Evolutionary conservation across 805 yeast genomes (phyloP), one percentile per base, ranked within the genome.

Genomic region (Metschnikowia corniflorae): DNA sequence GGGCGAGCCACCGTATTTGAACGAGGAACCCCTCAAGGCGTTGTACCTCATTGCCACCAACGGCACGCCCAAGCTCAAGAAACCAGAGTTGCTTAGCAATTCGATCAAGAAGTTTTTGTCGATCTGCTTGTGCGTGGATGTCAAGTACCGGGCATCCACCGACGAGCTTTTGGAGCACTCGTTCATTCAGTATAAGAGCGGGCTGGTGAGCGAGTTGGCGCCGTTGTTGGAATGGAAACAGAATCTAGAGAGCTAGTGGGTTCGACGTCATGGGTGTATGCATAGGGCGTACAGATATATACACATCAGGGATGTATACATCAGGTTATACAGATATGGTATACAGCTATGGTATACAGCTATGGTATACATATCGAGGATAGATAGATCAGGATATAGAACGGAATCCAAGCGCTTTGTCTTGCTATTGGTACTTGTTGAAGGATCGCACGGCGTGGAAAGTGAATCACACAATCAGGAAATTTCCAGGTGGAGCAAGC

Each of bases 71-170:
- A 78, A 80, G 53, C 67, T 83, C 47, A 81, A 80, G 56, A 65
- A 65, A 32, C 88, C 91, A 2, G 87, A 80, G 37, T 51, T 69
- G 25, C 67, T 93, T 42, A 79, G 91, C 7, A 71, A 80, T 40
- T 78, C 81, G 22, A 82, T 94, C 41, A 87, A 86, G 68, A 79
- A 84, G 55, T 93, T 93, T 57, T 71, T 93, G 58, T 80, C 89
- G 34, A 86, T 88, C 44, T 88, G 97, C 65, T 70, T 93, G 17
- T 87, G 96, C 63, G 97, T 91, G 24, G 97, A 94, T 59, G 96
- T 88, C 28, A 77, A 84, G 51, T 83, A 82, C 54, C 77, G 99
- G 50, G 97, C 97, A 1, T 75, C 82, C 13, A 86, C 97, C 5
- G 88, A 83, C 50, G 97, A 91, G 57, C 70, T 93, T 35, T 66